phyloP scores from a whole-genome alignment of 768 basidiomycete species.

The Coprinopsis cinerea region DNA sequence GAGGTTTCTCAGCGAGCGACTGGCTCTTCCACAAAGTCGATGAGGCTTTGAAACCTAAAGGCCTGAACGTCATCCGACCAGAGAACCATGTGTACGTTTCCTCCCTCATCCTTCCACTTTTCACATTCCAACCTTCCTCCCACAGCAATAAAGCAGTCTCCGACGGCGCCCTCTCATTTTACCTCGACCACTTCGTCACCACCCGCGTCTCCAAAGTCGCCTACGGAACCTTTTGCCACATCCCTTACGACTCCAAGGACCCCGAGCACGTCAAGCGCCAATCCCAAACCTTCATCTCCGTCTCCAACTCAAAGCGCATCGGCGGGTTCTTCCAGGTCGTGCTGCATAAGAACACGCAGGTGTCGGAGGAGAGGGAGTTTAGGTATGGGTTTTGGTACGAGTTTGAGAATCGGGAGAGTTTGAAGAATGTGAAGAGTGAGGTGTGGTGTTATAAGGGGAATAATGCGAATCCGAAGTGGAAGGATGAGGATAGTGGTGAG shows the following conservation, averaged over 20 bases:
- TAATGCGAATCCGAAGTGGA: conserved; percentile 12
- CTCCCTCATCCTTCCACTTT: background rate
- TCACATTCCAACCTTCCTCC: background rate
- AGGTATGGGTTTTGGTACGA: conserved; percentile 14
- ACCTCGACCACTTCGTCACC: conserved; percentile 12
- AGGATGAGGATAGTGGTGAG: conserved; percentile 13
- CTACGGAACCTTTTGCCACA: conserved; percentile 26
- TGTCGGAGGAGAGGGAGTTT: conserved; percentile 19
- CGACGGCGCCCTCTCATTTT: conserved; percentile 13
- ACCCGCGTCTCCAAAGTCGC: conserved; percentile 9
- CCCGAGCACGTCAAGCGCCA: conserved; percentile 30
- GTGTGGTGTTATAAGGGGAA: conserved; percentile 17
- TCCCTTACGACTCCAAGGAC: conserved; percentile 28
- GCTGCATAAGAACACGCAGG: conserved; percentile 16
- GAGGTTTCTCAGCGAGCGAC: conserved; percentile 47
- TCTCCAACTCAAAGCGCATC: conserved; percentile 6
- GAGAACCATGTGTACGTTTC: conserved; percentile 17
- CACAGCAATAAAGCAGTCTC: conserved; percentile 12
- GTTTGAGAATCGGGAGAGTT: conserved; percentile 9
- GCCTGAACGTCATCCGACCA: conserved; percentile 18
- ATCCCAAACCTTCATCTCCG: conserved; percentile 3
- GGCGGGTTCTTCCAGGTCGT: conserved; percentile 9
- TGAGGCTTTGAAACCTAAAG: conserved; percentile 14
- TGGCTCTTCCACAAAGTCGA: conserved; percentile 38
- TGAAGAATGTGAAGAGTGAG: conserved; percentile 8